Percentiles rank a stretch among this genome's conserved stretches.
These are phyloP conservation scores for Dacryopinax spathularia DNA, from an alignment of 768 basidiomycete species.

Conservation along the genomic window DNA sequence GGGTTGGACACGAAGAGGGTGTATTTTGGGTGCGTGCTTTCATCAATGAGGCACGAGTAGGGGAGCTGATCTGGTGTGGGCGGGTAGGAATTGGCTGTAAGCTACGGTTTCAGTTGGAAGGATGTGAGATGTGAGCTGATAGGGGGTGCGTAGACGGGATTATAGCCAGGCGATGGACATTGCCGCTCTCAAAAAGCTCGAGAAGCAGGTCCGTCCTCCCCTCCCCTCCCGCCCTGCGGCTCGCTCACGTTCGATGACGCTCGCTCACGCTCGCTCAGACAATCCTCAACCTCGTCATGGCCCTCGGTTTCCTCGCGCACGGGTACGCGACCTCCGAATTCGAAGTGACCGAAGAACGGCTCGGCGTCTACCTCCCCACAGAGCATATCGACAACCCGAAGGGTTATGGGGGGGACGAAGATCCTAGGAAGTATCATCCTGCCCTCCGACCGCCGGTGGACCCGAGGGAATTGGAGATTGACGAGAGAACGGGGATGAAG, in stretches of 20 bases:
- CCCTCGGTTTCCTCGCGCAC: conserved; percentile 58
- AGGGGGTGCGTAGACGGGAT: neutral
- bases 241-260: neutral
- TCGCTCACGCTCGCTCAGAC: conserved; percentile 34
- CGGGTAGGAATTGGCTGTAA: neutral
- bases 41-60: neutral
- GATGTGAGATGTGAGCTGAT: neutral
- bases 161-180: conserved; percentile 62
- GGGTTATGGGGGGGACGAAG: conserved; percentile 71
- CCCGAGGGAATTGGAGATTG: conserved; percentile 71
- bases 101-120: conserved; percentile 12
- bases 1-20: conserved; percentile 72
- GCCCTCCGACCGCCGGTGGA: conserved; percentile 71
- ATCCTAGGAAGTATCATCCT: conserved; percentile 64
- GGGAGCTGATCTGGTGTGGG: too few species aligned
- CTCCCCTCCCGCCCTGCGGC: neutral
- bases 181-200: conserved; percentile 58
- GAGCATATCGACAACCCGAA: conserved; percentile 92
- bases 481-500: conserved; percentile 81
- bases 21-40: conserved; percentile 50
- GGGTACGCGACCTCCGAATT: conserved; percentile 62
- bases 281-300: conserved; percentile 79
- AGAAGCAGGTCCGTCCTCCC: conserved; percentile 39
- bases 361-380: conserved; percentile 74
- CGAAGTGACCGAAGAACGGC: conserved; percentile 71